A percentile compares a stretch with the other conserved stretches of the same genome.
Evolutionary conservation across 495 filamentous ascomycete species (phyloP).

Genomic region (Aspergillus cristatus): DNA sequence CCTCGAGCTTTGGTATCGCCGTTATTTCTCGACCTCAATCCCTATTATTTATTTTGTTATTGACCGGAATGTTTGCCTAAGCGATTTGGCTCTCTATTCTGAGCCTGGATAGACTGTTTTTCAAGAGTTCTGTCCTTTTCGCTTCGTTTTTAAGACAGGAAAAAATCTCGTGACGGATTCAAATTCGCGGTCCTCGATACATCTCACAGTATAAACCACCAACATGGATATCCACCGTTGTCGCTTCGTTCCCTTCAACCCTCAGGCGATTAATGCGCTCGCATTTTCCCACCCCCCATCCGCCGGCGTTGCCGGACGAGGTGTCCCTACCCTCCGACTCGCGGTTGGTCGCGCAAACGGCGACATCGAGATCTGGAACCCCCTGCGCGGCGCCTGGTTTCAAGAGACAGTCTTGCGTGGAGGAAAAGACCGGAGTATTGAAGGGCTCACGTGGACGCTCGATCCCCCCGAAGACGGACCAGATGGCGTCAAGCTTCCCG

Average conservation of each 20-base stretch:
- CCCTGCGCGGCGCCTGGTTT: slow-evolving; percentile 72
- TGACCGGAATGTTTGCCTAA: slow-evolving; percentile 26
- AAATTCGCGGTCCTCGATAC: not conserved
- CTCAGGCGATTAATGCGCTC: slow-evolving; percentile 85
- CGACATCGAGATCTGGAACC: slow-evolving; percentile 98
- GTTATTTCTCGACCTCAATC: no score
- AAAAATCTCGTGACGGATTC: slow-evolving; percentile 1
- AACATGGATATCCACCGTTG: slow-evolving; percentile 94
- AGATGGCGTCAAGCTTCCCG: slow-evolving; percentile 52
- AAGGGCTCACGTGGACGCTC: slow-evolving; percentile 87
- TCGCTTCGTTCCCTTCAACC: slow-evolving; percentile 91
- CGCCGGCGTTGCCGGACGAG: slow-evolving; percentile 38
- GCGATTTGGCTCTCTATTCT: slow-evolving; percentile 18
- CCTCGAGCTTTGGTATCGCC: no score
- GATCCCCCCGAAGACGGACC: slow-evolving; percentile 62
- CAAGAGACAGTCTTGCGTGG: slow-evolving; percentile 81
- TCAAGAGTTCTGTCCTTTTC: slow-evolving; percentile 8
- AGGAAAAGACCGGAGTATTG: slow-evolving; percentile 77
- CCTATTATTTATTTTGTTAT: not conserved
- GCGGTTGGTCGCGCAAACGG: slow-evolving; percentile 91
- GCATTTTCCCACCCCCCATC: slow-evolving; percentile 80
- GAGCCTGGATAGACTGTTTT: slow-evolving; percentile 16
- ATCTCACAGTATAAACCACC: slow-evolving; percentile 1
- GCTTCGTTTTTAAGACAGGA: slow-evolving; percentile 2
- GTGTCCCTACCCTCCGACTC: slow-evolving; percentile 56